These are phyloP conservation scores for Coelastrella sp. DNA, from an alignment of 139 green algal species.

Conservation along the genomic window DNA sequence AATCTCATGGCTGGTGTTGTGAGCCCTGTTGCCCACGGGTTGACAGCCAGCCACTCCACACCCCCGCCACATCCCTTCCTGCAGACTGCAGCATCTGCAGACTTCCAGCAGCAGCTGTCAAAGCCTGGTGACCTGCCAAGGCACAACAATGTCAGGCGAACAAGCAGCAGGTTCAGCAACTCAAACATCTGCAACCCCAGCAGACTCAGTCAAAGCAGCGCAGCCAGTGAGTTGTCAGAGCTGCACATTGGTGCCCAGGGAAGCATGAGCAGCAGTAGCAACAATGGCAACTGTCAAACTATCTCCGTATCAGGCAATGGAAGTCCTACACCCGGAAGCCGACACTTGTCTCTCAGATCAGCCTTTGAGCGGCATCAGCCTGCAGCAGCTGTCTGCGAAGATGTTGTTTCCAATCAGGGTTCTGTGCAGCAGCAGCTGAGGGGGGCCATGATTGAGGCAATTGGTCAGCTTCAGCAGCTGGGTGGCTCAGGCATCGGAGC, in stretches of 20 bases:
- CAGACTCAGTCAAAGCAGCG: slow-evolving; percentile 41
- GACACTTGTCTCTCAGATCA: too few relatives aligned
- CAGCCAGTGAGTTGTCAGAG: background rate
- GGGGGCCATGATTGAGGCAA: background rate
- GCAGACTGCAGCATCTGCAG: slow-evolving; percentile 1
- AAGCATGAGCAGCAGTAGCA: background rate
- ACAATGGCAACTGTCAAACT: background rate
- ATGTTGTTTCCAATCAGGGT: too few relatives aligned
- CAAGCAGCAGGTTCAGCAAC: background rate
- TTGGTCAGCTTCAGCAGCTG: too few relatives aligned
- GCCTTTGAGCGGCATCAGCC: background rate
- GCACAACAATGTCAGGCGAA: background rate
- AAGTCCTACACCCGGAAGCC: too few relatives aligned
- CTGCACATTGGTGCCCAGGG: background rate
- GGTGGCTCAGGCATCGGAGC: too few relatives aligned
- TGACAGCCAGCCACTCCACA: background rate
- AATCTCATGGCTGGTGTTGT: background rate
- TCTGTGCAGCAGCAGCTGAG: background rate
- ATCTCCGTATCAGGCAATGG: too few relatives aligned
- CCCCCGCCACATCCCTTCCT: background rate
- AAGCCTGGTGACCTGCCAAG: background rate
- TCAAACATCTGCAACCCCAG: slow-evolving; percentile 23
- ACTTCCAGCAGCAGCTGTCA: background rate
- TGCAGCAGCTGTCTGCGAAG: background rate
- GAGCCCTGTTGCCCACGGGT: background rate